Base-by-base conservation (phyloP, 306 rosid species). In the Acacia melanoxylon region DNA sequence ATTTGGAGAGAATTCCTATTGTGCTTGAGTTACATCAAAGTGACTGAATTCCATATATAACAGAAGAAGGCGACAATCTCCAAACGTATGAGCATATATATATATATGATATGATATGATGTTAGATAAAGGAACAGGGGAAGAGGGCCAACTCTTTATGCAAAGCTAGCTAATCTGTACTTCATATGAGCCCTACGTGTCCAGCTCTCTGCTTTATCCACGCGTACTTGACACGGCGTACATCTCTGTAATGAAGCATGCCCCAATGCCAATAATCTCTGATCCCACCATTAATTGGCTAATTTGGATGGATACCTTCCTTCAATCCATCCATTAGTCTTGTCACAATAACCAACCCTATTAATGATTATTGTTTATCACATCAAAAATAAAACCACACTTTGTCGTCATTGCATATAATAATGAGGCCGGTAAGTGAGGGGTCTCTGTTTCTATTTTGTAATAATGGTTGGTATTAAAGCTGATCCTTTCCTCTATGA, bases 391-490 rank as follows among this genome's bases (percentile, higher is more conserved):
- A 68, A 68, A 22, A 19, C 48, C 22, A 9, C 25, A 19, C 46
- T 33, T 37, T 10, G 51, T 25, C 68, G 15, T 29, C 6, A 27
- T 13, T 62, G 5, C 19, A 66, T 33, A 6, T 33, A 37, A 37
- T 37, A 68, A 58, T 22, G 6, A 31, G 67, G 8, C 33, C 35
- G 17, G 35, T 61, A 4, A 22, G 67, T 59, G 66, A 59, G 17
- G 2, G 3, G 67, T 25, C 67, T 61, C 35, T 22, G 13, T 22
- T 24, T 13, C 66, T 11, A 12, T 61, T 25, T 1, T 12, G 20
- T 72, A 46, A 63, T 72, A 45, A 68, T 68, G 63, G 75, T 54
- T 71, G 35, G 37, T 68, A 80, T 82, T 66, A 89, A 89, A 25
- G 17, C 35, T 12, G 35, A 61, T 42, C 35, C 35, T 25, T 20